phyloP scores from a whole-genome alignment of 371 early-diverging fungal genomes.

The Zychaea mexicana region DNA sequence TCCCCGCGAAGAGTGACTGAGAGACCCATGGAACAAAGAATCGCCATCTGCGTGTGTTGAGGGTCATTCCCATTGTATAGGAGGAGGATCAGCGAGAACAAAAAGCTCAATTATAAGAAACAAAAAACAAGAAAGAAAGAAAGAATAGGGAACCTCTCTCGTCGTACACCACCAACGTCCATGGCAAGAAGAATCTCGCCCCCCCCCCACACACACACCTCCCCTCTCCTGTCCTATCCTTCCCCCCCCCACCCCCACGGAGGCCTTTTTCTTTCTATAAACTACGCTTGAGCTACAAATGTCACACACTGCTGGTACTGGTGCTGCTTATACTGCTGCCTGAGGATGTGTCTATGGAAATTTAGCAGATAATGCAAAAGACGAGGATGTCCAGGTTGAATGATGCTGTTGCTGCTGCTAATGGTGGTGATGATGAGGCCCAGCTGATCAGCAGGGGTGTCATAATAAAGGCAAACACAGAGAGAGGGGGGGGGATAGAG shows the following conservation, averaged over 20 bases:
- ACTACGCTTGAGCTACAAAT: too few species aligned
- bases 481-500: background rate
- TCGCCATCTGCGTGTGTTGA: background rate
- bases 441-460: slow-evolving; percentile 13
- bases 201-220: too few species aligned
- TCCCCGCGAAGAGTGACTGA: background rate
- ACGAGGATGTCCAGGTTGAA: too few species aligned
- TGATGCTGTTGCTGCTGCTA: background rate
- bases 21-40: background rate
- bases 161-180: too few species aligned
- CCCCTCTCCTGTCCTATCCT: too few species aligned
- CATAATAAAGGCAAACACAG: slow-evolving; percentile 1
- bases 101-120: too few species aligned
- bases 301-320: too few species aligned
- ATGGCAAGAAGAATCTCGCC: background rate
- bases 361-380: too few species aligned
- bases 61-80: background rate
- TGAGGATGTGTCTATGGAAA: too few species aligned
- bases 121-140: background rate
- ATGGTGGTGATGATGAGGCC: background rate
- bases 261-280: too few species aligned
- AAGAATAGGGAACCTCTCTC: background rate
- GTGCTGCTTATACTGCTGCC: too few species aligned
- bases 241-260: too few species aligned
- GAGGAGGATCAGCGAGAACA: background rate